Conservation (phyloP, 1,284 basidiomycete species). For the Pholiota adiposa region DNA sequence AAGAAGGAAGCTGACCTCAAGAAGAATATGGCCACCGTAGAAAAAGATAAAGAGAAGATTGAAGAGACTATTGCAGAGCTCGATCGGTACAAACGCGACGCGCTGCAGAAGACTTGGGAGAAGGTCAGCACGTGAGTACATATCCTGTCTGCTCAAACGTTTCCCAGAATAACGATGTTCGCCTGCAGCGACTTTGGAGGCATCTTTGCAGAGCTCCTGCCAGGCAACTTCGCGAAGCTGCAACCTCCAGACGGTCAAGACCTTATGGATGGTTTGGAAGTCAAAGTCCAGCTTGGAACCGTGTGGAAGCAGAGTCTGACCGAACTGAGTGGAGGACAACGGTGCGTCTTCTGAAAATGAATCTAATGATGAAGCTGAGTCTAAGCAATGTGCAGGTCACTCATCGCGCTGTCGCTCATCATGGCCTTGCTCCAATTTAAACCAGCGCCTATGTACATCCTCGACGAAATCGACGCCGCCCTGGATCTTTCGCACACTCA, state of each 20-base stretch:
- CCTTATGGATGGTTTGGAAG: conserved; percentile 93
- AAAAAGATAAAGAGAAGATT: conserved; percentile 96
- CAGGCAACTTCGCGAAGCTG: conserved; percentile 96
- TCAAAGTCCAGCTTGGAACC: conserved; percentile 94
- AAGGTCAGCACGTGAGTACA: conserved; percentile 86
- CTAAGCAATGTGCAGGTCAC: conserved; percentile 60
- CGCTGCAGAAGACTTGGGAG: conserved; percentile 92
- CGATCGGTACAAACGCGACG: conserved; percentile 93
- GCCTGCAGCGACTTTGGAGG: conserved; percentile 88
- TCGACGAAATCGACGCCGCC: conserved; percentile 98
- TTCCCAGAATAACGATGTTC: neutral
- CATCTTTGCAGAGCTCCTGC: conserved; percentile 95
- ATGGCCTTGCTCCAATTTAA: conserved; percentile 99
- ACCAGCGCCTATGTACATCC: conserved; percentile 99
- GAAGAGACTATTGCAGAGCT: conserved; percentile 94
- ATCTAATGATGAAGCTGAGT: conserved; percentile 1
- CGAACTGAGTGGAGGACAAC: conserved; percentile 95
- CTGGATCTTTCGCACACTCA: conserved; percentile 96
- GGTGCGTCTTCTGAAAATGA: conserved; percentile 53
- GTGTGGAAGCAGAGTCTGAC: conserved; percentile 99
- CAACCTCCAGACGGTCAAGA: conserved; percentile 94
- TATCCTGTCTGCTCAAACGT: neutral
- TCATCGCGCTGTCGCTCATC: conserved; percentile 96
- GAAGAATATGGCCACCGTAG: conserved; percentile 88
- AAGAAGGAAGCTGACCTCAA: conserved; percentile 89